Base-by-base conservation (phyloP, 2,329 filamentous ascomycete genomes). In the Chaetomium sp. region DNA sequence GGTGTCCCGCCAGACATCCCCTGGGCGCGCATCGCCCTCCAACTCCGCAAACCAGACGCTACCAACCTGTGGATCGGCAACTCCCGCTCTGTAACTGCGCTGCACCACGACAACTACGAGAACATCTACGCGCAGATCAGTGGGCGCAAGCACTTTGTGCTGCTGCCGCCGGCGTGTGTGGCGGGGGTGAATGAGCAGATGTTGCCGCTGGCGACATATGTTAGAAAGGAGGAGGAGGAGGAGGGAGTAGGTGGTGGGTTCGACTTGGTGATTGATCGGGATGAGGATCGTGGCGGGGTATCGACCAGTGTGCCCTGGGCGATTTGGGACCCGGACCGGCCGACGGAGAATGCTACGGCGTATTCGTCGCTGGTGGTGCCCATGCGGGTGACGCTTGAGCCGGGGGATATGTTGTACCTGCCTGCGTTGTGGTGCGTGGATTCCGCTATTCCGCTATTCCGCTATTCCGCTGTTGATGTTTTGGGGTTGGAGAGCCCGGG, bases 11-110 rank as follows among this genome's bases (percentile, higher is more conserved):
- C 69, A 2, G 78, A 80, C 54, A 83, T 92, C 47, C 79, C 86
- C 1, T 94, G 88, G 68, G 88, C 88, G 0, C 80, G 85, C 34
- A 84, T 89, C 58, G 88, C 88, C 0, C 79, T 66, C 5, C 74
- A 27, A 27, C 19, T 79, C 41, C 75, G 78, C 49, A 66, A 72
- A 0, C 86, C 88, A 0, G 89, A 94, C 60, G 89, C 89, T 11
- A 80, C 90, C 59, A 94, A 94, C 67, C 77, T 94, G 65, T 92
- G 89, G 89, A 83, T 94, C 49, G 89, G 89, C 53, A 88, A 89
- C 70, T 81, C 82, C 1, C 76, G 75, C 40, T 88, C 84, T 33
- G 76, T 80, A 1, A 91, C 88, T 0, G 85, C 86, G 0, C 69
- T 91, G 53, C 89, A 94, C 72, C 88, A 87, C 65, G 89, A 94